These are phyloP conservation scores for Asparagopsis taxiformis DNA, from an alignment of 31 red algal species.

Conservation along the genomic window DNA sequence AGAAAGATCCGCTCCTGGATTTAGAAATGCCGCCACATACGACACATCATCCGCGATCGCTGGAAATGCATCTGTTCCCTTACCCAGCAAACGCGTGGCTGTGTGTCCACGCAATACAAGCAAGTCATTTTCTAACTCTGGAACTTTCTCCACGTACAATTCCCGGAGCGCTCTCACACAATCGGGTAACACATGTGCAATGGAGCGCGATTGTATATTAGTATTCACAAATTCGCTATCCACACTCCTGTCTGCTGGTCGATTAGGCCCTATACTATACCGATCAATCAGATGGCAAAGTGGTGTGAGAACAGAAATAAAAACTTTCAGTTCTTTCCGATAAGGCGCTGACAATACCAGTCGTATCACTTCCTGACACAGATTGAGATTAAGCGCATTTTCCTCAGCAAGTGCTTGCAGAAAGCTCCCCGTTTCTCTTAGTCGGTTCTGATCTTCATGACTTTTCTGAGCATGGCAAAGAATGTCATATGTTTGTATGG, in stretches of 20 bases:
- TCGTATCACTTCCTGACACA: constrained; percentile 36
- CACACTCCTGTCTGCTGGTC: not conserved
- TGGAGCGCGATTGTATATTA: constrained; percentile 8
- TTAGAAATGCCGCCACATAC: constrained; percentile 28
- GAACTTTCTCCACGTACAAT: constrained; percentile 22
- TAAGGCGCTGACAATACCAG: constrained; percentile 28
- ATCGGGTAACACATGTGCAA: constrained; percentile 33
- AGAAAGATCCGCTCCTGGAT: constrained; percentile 20
- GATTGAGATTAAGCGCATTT: constrained; percentile 12
- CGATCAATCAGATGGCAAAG: constrained; percentile 14
- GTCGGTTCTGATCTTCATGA: constrained; percentile 25
- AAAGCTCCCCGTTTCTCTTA: constrained; percentile 26
- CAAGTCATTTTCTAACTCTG: constrained; percentile 35
- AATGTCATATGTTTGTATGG: constrained; percentile 23
- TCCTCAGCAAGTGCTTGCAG: constrained; percentile 35
- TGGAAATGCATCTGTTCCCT: constrained; percentile 31
- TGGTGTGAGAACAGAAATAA: constrained; percentile 35
- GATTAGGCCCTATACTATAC: constrained; percentile 9
- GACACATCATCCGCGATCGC: constrained; percentile 27
- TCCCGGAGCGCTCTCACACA: constrained; percentile 35
- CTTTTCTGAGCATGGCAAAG: constrained; percentile 15
- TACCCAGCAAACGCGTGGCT: constrained; percentile 11
- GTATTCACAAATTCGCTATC: too few relatives aligned
- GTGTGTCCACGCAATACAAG: constrained; percentile 13
- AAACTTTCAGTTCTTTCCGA: constrained; percentile 25